Conservation (phyloP, 257 asterid genomes). For the Solanum dulcamara region DNA sequence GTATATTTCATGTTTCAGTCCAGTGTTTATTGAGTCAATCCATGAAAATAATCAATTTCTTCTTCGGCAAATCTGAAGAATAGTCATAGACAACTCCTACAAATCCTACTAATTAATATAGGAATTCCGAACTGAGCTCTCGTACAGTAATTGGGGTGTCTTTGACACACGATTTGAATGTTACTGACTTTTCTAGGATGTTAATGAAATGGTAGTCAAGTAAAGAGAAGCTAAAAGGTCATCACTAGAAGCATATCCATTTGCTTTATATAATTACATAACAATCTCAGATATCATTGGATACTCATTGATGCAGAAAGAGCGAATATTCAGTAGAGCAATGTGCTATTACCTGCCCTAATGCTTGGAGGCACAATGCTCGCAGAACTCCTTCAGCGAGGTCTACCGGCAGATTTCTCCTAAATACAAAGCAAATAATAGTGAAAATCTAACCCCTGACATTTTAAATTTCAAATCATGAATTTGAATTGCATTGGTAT, state of each 20-base stretch:
- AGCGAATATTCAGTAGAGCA: not conserved
- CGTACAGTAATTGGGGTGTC: not conserved
- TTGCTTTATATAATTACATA: not conserved
- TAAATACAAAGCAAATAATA: slow-evolving; percentile 15
- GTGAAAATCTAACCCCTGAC: slow-evolving; percentile 3
- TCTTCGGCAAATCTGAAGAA: not conserved
- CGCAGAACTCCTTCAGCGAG: slow-evolving; percentile 94
- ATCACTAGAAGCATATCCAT: not conserved
- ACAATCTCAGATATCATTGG: not conserved
- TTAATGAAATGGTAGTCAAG: not conserved
- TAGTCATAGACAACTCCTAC: not conserved
- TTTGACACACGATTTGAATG: not conserved
- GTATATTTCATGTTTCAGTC: not conserved
- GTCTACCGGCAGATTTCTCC: slow-evolving; percentile 92
- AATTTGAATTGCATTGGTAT: not conserved
- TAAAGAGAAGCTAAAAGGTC: not conserved
- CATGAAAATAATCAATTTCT: not conserved
- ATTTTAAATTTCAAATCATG: not conserved
- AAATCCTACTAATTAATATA: not conserved
- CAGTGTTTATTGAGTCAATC: not conserved
- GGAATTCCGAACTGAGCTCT: not conserved
- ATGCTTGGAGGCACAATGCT: slow-evolving; percentile 92
- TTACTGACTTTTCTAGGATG: not conserved
- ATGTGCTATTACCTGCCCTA: slow-evolving; percentile 70
- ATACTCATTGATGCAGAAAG: not conserved